Percentiles rank a stretch among this genome's conserved stretches.
Conservation (phyloP, 2,329 filamentous ascomycete species). For the Xylariaceae sp. region DNA sequence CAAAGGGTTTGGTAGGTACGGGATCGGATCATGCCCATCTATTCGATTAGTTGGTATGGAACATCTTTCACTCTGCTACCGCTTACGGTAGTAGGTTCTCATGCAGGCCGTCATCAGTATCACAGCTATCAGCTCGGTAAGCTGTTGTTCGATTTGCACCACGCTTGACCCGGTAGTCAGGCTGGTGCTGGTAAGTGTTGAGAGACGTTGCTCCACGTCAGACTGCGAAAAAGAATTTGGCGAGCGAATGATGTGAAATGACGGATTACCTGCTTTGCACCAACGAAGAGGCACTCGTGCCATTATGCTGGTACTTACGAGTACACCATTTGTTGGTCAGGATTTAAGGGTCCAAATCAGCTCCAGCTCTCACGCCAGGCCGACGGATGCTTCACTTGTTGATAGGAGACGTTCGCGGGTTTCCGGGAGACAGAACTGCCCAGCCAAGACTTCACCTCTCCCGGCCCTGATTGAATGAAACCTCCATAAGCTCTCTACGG, state of each 20-base stretch:
- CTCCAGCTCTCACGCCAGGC: no score
- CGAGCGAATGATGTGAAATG: not conserved
- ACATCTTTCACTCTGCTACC: not conserved
- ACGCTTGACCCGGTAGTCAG: not conserved
- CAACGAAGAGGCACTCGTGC: not conserved
- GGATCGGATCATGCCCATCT: no score
- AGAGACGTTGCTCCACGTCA: not conserved
- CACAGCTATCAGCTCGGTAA: not conserved
- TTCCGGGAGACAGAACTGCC: no score
- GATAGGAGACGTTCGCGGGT: no score
- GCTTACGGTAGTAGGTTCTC: not conserved
- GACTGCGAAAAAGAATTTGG: not conserved
- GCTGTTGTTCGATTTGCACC: not conserved
- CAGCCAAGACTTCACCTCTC: no score
- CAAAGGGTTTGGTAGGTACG: no score
- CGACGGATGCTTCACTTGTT: no score
- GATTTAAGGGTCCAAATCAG: no score
- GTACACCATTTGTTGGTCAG: no score
- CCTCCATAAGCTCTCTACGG: no score
- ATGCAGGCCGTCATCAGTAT: not conserved
- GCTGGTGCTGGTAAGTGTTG: not conserved
- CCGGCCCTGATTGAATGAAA: no score
- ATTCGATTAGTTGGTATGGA: no score
- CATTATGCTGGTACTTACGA: not conserved
- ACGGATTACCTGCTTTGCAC: not conserved